Evolutionary conservation across 2,329 filamentous ascomycete genomes (phyloP).

Genomic region (Arthrinium phaeospermum): DNA sequence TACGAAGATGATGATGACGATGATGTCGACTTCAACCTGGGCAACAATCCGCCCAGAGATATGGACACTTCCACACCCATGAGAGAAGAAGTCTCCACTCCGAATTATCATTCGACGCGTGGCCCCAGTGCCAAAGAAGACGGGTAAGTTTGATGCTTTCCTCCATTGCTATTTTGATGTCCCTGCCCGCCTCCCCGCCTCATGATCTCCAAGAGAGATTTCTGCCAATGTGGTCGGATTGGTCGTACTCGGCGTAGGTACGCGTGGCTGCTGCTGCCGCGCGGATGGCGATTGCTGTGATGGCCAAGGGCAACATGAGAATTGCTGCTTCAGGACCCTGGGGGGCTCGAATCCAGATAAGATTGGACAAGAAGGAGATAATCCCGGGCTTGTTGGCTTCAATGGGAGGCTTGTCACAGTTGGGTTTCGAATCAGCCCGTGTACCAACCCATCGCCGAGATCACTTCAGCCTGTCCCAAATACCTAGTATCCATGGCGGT

Average conservation of each 20-base stretch:
- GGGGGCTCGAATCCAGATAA: constrained; percentile 20
- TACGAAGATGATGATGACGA: constrained; percentile 56
- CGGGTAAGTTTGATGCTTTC: constrained; percentile 70
- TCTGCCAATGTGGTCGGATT: constrained; percentile 5
- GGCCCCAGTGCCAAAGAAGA: constrained; percentile 86
- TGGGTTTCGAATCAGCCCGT: constrained; percentile 23
- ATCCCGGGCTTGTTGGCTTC: constrained; percentile 19
- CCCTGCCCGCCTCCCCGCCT: constrained; percentile 23
- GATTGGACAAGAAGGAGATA: constrained; percentile 14
- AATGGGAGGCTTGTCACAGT: constrained; percentile 14
- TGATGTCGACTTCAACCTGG: constrained; percentile 65
- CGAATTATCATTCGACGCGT: constrained; percentile 41
- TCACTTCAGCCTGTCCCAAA: constrained; percentile 29
- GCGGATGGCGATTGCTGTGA: constrained; percentile 12
- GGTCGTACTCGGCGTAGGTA: constrained; percentile 12
- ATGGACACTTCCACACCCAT: constrained; percentile 30
- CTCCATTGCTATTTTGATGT: constrained; percentile 26
- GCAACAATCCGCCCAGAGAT: constrained; percentile 46
- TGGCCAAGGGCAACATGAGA: constrained; percentile 24
- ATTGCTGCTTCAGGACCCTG: constrained; percentile 30
- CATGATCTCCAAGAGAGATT: neutral
- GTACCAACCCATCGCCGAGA: constrained; percentile 25
- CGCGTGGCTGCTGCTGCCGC: constrained; percentile 17
- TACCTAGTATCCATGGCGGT: constrained; percentile 11
- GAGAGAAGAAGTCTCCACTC: constrained; percentile 42